Percentiles rank a stretch among this genome's conserved stretches.
phyloP scores from a whole-genome alignment of 1,139 yeast species.

The Yamadazyma conglobata region DNA sequence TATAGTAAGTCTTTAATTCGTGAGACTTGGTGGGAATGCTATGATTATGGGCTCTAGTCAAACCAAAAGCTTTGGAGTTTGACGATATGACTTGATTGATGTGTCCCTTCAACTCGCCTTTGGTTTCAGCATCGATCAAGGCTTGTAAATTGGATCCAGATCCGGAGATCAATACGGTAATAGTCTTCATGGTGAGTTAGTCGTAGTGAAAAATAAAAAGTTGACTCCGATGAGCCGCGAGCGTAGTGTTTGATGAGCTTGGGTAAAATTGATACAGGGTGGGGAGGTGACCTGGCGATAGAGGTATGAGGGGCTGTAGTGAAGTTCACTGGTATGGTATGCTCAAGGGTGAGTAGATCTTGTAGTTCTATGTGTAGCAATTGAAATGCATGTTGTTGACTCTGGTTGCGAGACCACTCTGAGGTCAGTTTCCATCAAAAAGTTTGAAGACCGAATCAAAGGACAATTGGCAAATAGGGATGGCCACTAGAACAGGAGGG shows the following conservation, averaged over 20 bases:
- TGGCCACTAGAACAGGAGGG: no score
- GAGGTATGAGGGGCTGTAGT: no score
- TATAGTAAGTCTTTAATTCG: constrained; percentile 69
- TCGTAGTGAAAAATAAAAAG: not conserved
- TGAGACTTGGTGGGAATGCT: constrained; percentile 69
- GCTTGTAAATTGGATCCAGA: constrained; percentile 95
- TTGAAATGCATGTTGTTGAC: no score
- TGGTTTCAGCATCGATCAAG: constrained; percentile 66
- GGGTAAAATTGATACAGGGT: not conserved
- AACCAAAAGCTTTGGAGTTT: constrained; percentile 76
- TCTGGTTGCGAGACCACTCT: no score
- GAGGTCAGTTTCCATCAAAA: no score
- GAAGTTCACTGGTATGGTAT: no score
- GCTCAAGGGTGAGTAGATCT: no score
- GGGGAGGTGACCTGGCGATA: no score
- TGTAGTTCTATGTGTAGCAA: no score
- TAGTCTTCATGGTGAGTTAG: constrained; percentile 21
- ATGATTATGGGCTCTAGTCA: constrained; percentile 69
- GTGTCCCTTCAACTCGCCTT: constrained; percentile 45
- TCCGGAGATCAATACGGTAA: constrained; percentile 87
- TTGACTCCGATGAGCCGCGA: not conserved
- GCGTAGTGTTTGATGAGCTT: not conserved
- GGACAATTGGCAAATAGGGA: no score
- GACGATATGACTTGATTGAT: constrained; percentile 82
- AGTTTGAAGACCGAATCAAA: no score